Evolutionary conservation across 129 eudicot genomes (phyloP).

Genomic region (Artemisia annua): DNA sequence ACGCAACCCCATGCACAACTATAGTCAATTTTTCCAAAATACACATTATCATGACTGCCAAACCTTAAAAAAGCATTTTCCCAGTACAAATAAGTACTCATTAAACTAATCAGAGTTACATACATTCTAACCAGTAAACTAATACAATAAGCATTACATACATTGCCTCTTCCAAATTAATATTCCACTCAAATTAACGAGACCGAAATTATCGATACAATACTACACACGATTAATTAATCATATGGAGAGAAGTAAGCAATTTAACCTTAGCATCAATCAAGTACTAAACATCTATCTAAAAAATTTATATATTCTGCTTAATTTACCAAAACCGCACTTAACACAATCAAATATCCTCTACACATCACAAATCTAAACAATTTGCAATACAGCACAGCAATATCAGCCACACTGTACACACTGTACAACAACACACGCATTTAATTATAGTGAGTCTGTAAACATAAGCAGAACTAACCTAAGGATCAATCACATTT

Average conservation of each 20-base stretch:
- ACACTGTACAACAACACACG: too few species aligned
- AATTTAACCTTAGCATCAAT: too few species aligned
- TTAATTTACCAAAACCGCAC: background rate
- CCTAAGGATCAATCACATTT: conserved; percentile 4
- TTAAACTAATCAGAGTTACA: background rate
- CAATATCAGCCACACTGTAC: too few species aligned
- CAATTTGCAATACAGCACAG: background rate
- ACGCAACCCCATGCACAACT: background rate
- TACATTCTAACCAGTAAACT: conserved; percentile 1
- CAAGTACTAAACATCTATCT: too few species aligned
- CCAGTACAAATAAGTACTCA: background rate
- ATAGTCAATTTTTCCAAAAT: background rate
- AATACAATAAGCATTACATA: too few species aligned
- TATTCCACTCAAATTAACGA: too few species aligned
- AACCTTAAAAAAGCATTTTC: background rate
- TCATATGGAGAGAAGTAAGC: too few species aligned
- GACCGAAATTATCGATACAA: background rate
- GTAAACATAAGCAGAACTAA: too few species aligned
- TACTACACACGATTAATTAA: background rate
- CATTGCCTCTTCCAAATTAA: too few species aligned
- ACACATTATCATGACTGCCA: conserved; percentile 1
- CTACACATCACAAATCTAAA: background rate
- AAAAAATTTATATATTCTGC: too few species aligned
- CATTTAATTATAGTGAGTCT: too few species aligned
- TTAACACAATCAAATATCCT: conserved; percentile 1